Evolutionary conservation across 2,329 filamentous ascomycete species (phyloP).

Genomic region (Fusarium concolor): DNA sequence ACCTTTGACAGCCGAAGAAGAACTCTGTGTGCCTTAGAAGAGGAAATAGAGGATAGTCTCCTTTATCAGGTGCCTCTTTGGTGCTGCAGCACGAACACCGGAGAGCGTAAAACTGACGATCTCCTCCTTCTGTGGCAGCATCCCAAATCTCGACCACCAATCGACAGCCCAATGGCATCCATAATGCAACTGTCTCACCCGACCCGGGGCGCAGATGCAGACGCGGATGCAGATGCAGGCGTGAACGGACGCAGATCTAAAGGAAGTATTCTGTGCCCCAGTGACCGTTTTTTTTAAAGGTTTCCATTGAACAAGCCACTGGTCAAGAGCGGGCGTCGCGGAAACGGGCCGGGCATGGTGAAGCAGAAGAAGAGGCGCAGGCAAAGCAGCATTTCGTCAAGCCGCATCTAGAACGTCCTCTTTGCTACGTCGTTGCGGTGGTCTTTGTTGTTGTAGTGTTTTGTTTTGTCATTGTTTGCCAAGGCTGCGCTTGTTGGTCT

Average conservation of each 20-base stretch:
- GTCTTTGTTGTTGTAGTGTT: not conserved
- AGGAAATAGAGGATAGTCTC: constrained; percentile 20
- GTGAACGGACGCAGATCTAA: constrained; percentile 10
- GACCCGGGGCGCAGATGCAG: constrained; percentile 11
- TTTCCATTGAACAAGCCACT: constrained; percentile 20
- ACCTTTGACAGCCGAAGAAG: constrained; percentile 1
- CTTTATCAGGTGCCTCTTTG: constrained; percentile 30
- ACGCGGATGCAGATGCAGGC: constrained; percentile 7
- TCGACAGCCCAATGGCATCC: constrained; percentile 26
- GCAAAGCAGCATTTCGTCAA: constrained; percentile 13
- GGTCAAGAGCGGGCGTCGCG: constrained; percentile 42
- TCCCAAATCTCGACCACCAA: constrained; percentile 25
- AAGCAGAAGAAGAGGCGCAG: constrained; percentile 4
- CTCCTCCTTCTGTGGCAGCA: constrained; percentile 35
- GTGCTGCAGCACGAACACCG: constrained; percentile 34
- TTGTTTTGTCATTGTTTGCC: constrained; percentile 10
- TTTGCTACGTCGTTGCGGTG: not conserved
- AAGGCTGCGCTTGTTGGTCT: not conserved
- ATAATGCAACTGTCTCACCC: constrained; percentile 32
- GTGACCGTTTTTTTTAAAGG: constrained; percentile 3
- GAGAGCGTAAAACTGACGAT: constrained; percentile 40
- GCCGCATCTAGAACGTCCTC: constrained; percentile 7
- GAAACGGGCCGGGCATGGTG: constrained; percentile 39
- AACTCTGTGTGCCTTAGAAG: not conserved
- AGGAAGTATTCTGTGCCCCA: constrained; percentile 18